Evolutionary conservation across 495 filamentous ascomycete species (phyloP), one percentile per base, ranked within the genome.

Genomic region (Aspergillus saccharolyticus): DNA sequence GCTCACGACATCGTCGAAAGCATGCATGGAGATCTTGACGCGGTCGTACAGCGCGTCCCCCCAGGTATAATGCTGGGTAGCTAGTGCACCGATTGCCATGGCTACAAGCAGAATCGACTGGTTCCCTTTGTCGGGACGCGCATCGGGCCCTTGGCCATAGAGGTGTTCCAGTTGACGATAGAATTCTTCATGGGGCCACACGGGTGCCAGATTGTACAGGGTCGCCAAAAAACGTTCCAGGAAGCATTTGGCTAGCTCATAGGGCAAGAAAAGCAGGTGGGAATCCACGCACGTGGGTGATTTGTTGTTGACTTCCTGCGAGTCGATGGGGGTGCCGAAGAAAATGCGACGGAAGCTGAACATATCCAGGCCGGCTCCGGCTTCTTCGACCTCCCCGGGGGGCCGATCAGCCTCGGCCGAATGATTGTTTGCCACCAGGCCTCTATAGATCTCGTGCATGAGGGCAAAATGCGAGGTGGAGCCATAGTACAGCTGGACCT

Each of bases 401-500:
- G 68, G 66, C 18, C 61, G 56, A 24, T 60, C 51, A 9, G 46
- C 56, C 47, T 50, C 16, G 60, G 53, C n/a, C 59, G 58, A n/a
- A 61, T 45, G 1, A 63, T 56, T n/a, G 39, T 70, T 60, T 8
- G 68, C 62, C 18, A 73, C 59, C 12, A 78, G 59, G 43, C 72
- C 73, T 8, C 72, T 63, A 51, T 79, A 76, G 30, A 78, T 66
- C 42, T 77, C 68, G 44, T 77, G 73, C 68, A 78, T 74, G 0
- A 79, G 69, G 1, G 74, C 63, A 54, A 79, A 79, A 53, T 77
- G 72, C 4, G 76, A 78, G 0, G 74, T 72, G 0, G 75, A 70
- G 0, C 76, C 76, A 68, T 79, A 79, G 57, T 77, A 79, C 3
- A 79, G 60, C 50, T 77, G 75, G 39, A 78, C 68, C 53, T 69